Conservation (phyloP, 169 alveolate genomes). For the Cryptosporidium xiaoi region DNA sequence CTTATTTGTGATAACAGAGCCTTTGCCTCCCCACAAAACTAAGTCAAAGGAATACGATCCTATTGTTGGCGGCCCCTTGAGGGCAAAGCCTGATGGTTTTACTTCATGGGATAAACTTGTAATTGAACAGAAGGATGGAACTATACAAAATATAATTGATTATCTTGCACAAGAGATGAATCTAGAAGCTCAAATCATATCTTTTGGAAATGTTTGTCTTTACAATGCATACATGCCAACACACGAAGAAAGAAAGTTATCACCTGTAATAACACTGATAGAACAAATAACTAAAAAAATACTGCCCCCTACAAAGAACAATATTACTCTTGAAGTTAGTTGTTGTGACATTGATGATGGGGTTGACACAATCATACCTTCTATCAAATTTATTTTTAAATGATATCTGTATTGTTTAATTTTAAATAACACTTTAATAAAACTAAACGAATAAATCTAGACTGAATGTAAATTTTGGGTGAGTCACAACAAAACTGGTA, state of each 20-base stretch:
- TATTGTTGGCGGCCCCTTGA: conserved; percentile 92
- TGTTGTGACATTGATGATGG: conserved; percentile 88
- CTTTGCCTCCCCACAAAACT: conserved; percentile 88
- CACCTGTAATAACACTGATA: conserved; percentile 80
- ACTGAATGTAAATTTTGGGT: background rate
- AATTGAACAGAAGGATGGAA: conserved; percentile 82
- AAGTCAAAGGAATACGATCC: conserved; percentile 93
- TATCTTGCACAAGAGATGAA: conserved; percentile 78
- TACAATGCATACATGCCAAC: conserved; percentile 88
- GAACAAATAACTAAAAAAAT: conserved; percentile 79
- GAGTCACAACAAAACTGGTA: no score
- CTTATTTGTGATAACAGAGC: conserved; percentile 90
- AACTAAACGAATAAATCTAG: background rate
- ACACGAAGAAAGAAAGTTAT: conserved; percentile 83
- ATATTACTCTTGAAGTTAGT: conserved; percentile 88
- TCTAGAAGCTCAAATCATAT: conserved; percentile 87
- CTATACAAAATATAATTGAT: conserved; percentile 80
- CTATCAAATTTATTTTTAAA: conserved; percentile 86
- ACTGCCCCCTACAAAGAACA: conserved; percentile 78
- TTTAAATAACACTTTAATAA: background rate
- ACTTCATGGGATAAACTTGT: conserved; percentile 97
- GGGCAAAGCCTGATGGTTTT: conserved; percentile 95
- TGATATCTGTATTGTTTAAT: conserved; percentile 9
- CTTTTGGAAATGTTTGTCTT: conserved; percentile 90
- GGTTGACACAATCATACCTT: conserved; percentile 88